Percentiles rank a stretch among this genome's conserved stretches.
These are phyloP conservation scores for Ambispora gerdemannii DNA, from an alignment of 192 early-diverging fungal species.

Conservation along the genomic window DNA sequence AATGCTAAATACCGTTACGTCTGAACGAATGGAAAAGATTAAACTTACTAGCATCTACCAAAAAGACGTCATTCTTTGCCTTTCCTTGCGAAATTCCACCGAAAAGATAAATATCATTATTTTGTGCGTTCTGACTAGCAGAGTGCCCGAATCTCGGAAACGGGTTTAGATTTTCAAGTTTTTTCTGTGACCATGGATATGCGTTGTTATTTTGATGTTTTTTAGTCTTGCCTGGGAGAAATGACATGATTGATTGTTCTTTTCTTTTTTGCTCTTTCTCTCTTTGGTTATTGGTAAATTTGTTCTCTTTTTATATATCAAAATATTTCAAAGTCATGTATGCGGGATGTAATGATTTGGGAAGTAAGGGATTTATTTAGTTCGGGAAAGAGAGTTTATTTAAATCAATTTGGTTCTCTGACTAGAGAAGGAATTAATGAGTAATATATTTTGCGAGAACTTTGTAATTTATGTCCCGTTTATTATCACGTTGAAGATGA, in stretches of 20 bases:
- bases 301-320: too few species aligned
- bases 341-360: too few species aligned
- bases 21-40: background rate
- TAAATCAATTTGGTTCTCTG: too few species aligned
- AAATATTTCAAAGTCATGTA: too few species aligned
- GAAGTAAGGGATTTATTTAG: too few species aligned
- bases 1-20: background rate
- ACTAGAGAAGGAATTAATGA: too few species aligned
- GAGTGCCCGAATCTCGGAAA: slow-evolving; percentile 41
- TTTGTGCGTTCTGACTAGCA: slow-evolving; percentile 29
- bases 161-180: slow-evolving; percentile 31
- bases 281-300: too few species aligned
- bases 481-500: too few species aligned
- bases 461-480: too few species aligned
- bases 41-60: slow-evolving; percentile 41
- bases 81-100: slow-evolving; percentile 41
- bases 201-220: background rate
- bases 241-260: background rate
- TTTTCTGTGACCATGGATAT: slow-evolving; percentile 28
- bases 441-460: too few species aligned
- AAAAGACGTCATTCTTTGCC: slow-evolving; percentile 38
- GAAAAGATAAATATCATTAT: slow-evolving; percentile 40
- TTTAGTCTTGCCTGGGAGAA: background rate
- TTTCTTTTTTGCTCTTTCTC: background rate
- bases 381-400: too few species aligned